Base-by-base conservation (phyloP, 2,329 filamentous ascomycete genomes). In the Trichoderma polysporum region DNA sequence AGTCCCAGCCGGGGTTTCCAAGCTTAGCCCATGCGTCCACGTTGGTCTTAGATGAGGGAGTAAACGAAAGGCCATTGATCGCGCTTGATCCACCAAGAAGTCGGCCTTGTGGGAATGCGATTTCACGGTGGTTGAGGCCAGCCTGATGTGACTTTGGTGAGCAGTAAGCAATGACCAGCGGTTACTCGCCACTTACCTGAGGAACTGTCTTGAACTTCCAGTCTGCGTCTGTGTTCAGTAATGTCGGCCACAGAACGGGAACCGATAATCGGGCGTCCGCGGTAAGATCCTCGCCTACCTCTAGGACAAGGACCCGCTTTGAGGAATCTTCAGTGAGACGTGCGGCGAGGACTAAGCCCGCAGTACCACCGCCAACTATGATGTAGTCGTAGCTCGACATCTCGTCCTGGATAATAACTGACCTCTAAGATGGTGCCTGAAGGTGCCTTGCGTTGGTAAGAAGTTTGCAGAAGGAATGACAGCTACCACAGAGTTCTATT, bases 291-390 rank as follows among this genome's bases (percentile, higher is more conserved):
- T 70, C 63, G 17, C 75, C 75, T 5, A 76, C 72, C 57, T 77
- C 76, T 19, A 77, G 54, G 9, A 77, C 71, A 3, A 76, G 41
- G 3, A 77, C 71, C 4, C 56, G 58, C 25, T 67, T 59, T 2
- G 61, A 58, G 3, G 56, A 66, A 49, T 75, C 69, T 33, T 76
- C 71, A 15, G 72, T 70, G 8, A 76, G 71, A 19, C 75, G 73
- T 22, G 67, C 69, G 9, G 74, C 76, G 7, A 77, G 59, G 12
- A 76, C 75, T 8, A 76, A 66, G 15, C 76, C 75, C 2, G 74
- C 70, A 1, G 73, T 73, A 4, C 76, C 76, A 27, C 74, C 76
- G 15, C 76, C 75, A 3, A 75, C 71, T 33, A 76, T 69, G 27
- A 76, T 70, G 66, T 60, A 68, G 47, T 68, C 53, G 41, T 45